phyloP scores from a whole-genome alignment of 2,329 filamentous ascomycete species.

The Calonectria hawksworthii region DNA sequence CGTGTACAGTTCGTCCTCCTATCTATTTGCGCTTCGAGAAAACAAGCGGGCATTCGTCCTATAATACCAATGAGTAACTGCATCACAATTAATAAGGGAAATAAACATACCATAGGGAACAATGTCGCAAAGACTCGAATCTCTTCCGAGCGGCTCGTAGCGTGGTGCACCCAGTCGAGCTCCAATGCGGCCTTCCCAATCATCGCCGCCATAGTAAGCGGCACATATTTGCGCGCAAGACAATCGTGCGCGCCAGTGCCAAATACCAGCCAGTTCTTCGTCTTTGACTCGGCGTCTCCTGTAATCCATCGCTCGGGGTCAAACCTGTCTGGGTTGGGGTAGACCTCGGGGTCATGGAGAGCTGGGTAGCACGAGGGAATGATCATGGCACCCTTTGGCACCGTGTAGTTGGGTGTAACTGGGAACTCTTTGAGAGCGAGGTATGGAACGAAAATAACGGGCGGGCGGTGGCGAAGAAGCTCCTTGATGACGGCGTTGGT shows the following conservation, averaged over 20 bases:
- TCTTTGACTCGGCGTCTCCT: constrained; percentile 63
- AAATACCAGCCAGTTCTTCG: constrained; percentile 68
- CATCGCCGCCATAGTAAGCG: constrained; percentile 64
- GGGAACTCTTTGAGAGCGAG: constrained; percentile 62
- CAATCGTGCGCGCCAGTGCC: constrained; percentile 66
- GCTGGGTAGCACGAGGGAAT: constrained; percentile 66
- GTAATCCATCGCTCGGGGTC: constrained; percentile 67
- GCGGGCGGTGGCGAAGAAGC: constrained; percentile 64
- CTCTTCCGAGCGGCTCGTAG: constrained; percentile 63
- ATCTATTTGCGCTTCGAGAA: constrained; percentile 48
- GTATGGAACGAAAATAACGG: constrained; percentile 69
- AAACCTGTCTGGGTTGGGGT: constrained; percentile 61
- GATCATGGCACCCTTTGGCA: constrained; percentile 63
- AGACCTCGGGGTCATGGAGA: constrained; percentile 63
- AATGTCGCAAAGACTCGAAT: constrained; percentile 65
- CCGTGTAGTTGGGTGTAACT: constrained; percentile 62
- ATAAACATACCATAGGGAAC: constrained; percentile 60
- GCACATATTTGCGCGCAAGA: constrained; percentile 63
- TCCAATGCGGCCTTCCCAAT: constrained; percentile 66
- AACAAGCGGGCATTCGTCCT: constrained; percentile 55
- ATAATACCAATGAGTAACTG: background rate
- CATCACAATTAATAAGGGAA: no score
- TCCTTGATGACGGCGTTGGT: constrained; percentile 68
- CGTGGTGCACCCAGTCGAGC: constrained; percentile 64
- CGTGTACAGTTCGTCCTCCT: background rate